Evolutionary conservation across 164 flowering plant genomes (phyloP).

Genomic region (Houttuynia cordata): DNA sequence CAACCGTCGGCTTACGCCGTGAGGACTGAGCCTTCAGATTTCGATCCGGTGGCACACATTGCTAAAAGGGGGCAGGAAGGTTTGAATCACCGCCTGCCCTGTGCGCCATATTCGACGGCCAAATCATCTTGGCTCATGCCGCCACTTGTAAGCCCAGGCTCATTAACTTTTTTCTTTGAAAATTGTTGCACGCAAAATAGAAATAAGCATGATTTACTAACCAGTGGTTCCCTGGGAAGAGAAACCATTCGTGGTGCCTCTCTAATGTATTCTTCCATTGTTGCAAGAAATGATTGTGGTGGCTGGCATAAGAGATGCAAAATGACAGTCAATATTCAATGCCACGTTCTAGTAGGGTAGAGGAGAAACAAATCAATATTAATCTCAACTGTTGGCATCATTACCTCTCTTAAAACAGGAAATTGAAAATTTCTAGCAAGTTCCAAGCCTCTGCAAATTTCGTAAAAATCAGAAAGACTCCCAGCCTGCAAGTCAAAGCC

Average conservation of each 20-base stretch:
- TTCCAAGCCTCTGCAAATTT: constrained; percentile 85
- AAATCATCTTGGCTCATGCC: no score
- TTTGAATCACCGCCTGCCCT: no score
- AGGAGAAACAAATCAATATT: no score
- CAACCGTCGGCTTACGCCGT: no score
- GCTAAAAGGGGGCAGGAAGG: no score
- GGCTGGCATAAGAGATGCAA: constrained; percentile 42
- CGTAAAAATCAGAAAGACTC: constrained; percentile 87
- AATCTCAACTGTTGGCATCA: background rate
- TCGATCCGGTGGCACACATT: no score
- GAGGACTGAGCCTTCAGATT: no score
- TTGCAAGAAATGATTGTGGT: constrained; percentile 86
- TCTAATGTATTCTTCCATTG: constrained; percentile 97
- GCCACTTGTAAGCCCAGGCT: no score
- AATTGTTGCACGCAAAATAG: background rate
- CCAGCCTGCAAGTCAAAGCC: constrained; percentile 47
- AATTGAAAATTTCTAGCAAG: constrained; percentile 99
- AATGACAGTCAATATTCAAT: background rate
- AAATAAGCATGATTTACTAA: constrained; percentile 24
- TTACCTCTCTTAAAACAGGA: constrained; percentile 86
- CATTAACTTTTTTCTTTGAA: no score
- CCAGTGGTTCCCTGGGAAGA: constrained; percentile 65
- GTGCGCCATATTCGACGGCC: no score
- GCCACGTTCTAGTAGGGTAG: background rate
- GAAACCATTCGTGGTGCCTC: constrained; percentile 92